Percentiles rank a stretch among this genome's conserved stretches.
phyloP scores from a whole-genome alignment of 768 basidiomycete genomes.

The Naganishia vishniacii region DNA sequence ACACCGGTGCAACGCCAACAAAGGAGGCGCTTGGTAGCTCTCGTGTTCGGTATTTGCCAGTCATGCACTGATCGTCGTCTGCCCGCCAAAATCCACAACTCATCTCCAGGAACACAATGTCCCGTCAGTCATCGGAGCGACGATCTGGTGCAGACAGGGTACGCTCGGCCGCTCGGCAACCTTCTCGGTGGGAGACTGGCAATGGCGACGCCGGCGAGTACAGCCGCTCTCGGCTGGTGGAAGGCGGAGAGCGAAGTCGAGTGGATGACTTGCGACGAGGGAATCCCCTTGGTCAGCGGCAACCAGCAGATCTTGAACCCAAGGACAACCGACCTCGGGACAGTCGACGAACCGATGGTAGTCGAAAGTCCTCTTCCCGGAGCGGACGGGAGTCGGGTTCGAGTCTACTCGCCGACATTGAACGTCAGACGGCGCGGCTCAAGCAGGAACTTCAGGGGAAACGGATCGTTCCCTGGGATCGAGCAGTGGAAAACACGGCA shows the following conservation, averaged over 20 bases:
- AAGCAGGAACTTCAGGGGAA: not conserved
- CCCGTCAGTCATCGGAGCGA: not conserved
- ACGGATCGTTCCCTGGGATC: conserved; percentile 1
- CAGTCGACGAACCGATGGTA: no score
- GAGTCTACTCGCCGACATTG: not conserved
- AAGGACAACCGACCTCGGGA: no score
- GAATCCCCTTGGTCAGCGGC: not conserved
- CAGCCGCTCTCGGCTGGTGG: not conserved
- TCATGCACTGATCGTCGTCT: no score
- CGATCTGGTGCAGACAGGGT: not conserved
- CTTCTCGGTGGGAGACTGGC: not conserved
- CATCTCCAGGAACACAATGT: not conserved
- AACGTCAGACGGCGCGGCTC: not conserved
- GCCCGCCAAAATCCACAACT: not conserved
- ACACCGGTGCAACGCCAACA: no score
- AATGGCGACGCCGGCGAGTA: conserved; percentile 3
- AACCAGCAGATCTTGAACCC: no score
- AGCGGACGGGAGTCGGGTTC: not conserved
- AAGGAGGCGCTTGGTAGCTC: no score
- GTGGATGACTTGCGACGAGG: conserved; percentile 13
- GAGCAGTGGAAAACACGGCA: not conserved
- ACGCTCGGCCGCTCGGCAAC: not conserved
- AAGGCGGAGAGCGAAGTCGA: conserved; percentile 14
- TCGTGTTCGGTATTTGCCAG: no score
- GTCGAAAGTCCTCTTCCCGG: no score